Evolutionary conservation across 139 green algal genomes (phyloP).

Genomic region (Pedinophyceae sp.): DNA sequence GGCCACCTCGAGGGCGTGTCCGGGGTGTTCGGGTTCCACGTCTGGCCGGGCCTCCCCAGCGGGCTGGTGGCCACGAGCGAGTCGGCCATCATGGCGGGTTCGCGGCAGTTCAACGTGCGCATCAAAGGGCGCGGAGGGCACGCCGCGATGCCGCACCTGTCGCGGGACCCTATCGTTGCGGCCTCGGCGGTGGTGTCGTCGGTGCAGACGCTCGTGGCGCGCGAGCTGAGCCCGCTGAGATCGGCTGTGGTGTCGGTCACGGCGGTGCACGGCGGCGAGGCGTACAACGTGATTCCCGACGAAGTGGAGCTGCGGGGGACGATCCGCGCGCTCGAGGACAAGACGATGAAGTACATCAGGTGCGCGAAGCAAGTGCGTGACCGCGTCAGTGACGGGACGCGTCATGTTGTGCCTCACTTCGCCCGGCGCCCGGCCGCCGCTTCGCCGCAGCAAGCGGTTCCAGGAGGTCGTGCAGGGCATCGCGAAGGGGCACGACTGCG

Average conservation of each 20-base stretch:
- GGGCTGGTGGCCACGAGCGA: slow-evolving; percentile 10
- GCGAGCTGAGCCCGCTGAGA: slow-evolving; percentile 13
- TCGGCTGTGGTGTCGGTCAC: slow-evolving; percentile 15
- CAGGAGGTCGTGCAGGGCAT: background rate
- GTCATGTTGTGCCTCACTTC: too few species aligned
- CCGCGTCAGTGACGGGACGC: too few species aligned
- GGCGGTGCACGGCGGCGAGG: slow-evolving; percentile 10
- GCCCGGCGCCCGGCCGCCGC: too few species aligned
- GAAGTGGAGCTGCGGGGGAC: slow-evolving; percentile 11
- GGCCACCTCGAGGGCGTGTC: background rate
- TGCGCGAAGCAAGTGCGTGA: too few species aligned
- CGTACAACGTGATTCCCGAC: slow-evolving; percentile 15
- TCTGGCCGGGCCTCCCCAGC: slow-evolving; percentile 8
- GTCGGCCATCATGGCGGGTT: slow-evolving; percentile 17
- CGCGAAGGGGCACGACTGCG: slow-evolving; percentile 8
- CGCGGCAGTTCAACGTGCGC: slow-evolving; percentile 14
- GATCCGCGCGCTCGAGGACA: slow-evolving; percentile 1
- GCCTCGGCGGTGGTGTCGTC: slow-evolving; percentile 5
- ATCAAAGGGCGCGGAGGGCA: slow-evolving; percentile 9
- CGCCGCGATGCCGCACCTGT: slow-evolving; percentile 13
- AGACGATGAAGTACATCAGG: background rate
- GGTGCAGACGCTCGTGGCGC: slow-evolving; percentile 18
- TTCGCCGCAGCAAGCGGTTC: background rate
- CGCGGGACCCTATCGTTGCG: slow-evolving; percentile 13
- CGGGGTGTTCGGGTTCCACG: slow-evolving; percentile 7